Evolutionary conservation across 345 rosid species (phyloP), one percentile per base, ranked within the genome.

Genomic region (Triadica sebifera): DNA sequence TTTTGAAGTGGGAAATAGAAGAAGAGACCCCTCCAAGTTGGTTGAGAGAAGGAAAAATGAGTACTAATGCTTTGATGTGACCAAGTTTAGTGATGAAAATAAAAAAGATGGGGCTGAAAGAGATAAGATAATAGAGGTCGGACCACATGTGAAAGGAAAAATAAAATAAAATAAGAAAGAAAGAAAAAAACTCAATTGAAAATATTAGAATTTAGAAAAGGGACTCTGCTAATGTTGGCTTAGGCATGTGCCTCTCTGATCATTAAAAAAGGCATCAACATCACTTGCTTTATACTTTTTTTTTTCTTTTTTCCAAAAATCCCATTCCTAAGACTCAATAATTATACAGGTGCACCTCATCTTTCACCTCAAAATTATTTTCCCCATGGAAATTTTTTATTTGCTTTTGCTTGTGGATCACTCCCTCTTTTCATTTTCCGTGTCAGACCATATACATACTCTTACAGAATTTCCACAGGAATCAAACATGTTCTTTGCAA

Each of bases 201-300:
- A 43, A 70, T n/a, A n/a, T n/a, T n/a, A 62, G 41, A 60, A n/a
- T n/a, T 25, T 67, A 70, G 4, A 63, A 76, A 69, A 65, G 46
- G 72, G 74, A 61, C 45, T 46, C 75, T 78, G 78, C 68, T 78
- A 69, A 77, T 75, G 85, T 75, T 74, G 83, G 84, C 77, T 74
- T 67, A 69, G 72, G 85, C 91, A 86, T 86, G 89, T 88, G 88
- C 88, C 76, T 78, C 85, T 80, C 85, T 85, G 88, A 81, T 81
- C 84, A 80, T 71, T 70, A 77, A 87, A 71, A 66, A 65, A 69
- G 51, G 80, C 79, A 78, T 88, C 87, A 78, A 74, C 84, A 64
- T 85, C 89, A 83, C 57, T 66, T 81, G 76, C 84, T 78, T 81
- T 82, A 58, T 82, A 53, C 79, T 76, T 84, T 81, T 82, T 20